These are phyloP conservation scores for Venturia asperata DNA, from an alignment of 2,329 filamentous ascomycete species.

Conservation along the genomic window DNA sequence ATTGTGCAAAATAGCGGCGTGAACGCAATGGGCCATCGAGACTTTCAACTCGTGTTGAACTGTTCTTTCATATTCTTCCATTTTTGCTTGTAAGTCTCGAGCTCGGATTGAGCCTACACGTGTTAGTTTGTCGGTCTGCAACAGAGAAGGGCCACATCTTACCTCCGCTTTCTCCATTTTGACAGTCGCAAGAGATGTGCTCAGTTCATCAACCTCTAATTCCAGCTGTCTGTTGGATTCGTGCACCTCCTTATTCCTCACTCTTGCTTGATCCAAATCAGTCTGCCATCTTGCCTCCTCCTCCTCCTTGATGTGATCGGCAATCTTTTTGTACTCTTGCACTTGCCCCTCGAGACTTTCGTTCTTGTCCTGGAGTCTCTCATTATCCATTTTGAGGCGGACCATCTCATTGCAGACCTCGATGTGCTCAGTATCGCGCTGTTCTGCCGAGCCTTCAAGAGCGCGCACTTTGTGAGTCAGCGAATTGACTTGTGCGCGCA, in stretches of 20 bases:
- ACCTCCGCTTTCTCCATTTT: conserved; percentile 97
- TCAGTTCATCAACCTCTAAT: conserved; percentile 84
- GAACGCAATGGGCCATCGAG: not conserved
- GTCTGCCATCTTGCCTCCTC: conserved; percentile 73
- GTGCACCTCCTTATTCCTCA: conserved; percentile 85
- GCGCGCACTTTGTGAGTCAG: conserved; percentile 71
- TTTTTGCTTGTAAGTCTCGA: conserved; percentile 43
- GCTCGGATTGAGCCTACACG: conserved; percentile 41
- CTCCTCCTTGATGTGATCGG: conserved; percentile 78
- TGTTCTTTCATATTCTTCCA: conserved; percentile 41
- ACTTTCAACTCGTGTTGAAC: conserved; percentile 30
- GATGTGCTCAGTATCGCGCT: conserved; percentile 84
- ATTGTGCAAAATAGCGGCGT: not conserved
- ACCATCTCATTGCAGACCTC: conserved; percentile 86
- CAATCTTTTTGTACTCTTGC: conserved; percentile 73
- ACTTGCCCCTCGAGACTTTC: conserved; percentile 82
- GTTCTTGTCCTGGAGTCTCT: conserved; percentile 80
- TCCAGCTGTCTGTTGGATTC: conserved; percentile 85
- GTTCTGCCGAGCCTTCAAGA: conserved; percentile 81
- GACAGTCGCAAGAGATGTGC: conserved; percentile 82
- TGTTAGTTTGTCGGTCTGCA: conserved; percentile 22
- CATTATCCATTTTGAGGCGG: conserved; percentile 86
- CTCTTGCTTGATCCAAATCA: conserved; percentile 88
- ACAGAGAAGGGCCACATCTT: conserved; percentile 35
- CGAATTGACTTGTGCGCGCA: conserved; percentile 59